These are phyloP conservation scores for Clarireedia monteithiana DNA, from an alignment of 2,329 filamentous ascomycete genomes.

Conservation along the genomic window DNA sequence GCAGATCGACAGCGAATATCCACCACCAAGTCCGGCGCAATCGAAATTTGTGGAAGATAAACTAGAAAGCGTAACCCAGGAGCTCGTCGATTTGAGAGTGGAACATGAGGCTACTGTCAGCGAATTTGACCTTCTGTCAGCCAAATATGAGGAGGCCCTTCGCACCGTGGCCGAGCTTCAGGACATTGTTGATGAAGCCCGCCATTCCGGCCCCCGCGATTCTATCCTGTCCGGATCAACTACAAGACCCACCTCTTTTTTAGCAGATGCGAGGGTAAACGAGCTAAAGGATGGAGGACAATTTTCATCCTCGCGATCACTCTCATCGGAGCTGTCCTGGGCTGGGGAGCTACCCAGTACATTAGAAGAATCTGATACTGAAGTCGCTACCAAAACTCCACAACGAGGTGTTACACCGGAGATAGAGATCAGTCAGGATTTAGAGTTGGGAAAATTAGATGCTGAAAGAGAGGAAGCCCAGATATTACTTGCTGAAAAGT, in stretches of 20 bases:
- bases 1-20: slow-evolving; percentile 19
- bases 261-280: slow-evolving; percentile 67
- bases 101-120: slow-evolving; percentile 80
- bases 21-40: slow-evolving; percentile 65
- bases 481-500: slow-evolving; percentile 64
- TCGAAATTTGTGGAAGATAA: slow-evolving; percentile 85
- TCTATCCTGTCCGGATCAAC: slow-evolving; percentile 46
- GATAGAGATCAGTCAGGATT: slow-evolving; percentile 46
- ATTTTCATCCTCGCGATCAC: slow-evolving; percentile 76
- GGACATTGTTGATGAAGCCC: slow-evolving; percentile 73
- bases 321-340: slow-evolving; percentile 90
- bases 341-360: slow-evolving; percentile 68
- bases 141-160: slow-evolving; percentile 87
- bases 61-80: slow-evolving; percentile 82
- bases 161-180: slow-evolving; percentile 77
- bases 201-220: slow-evolving; percentile 45
- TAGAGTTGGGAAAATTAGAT: slow-evolving; percentile 61
- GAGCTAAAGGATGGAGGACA: slow-evolving; percentile 60
- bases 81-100: slow-evolving; percentile 81
- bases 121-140: slow-evolving; percentile 73
- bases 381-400: slow-evolving; percentile 37
- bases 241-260: slow-evolving; percentile 68
- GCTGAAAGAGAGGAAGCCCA: slow-evolving; percentile 72
- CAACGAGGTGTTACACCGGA: slow-evolving; percentile 19
- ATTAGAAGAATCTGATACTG: slow-evolving; percentile 54